Base-by-base conservation (phyloP, 805 yeast genomes). In the Geotrichum ghanense region DNA sequence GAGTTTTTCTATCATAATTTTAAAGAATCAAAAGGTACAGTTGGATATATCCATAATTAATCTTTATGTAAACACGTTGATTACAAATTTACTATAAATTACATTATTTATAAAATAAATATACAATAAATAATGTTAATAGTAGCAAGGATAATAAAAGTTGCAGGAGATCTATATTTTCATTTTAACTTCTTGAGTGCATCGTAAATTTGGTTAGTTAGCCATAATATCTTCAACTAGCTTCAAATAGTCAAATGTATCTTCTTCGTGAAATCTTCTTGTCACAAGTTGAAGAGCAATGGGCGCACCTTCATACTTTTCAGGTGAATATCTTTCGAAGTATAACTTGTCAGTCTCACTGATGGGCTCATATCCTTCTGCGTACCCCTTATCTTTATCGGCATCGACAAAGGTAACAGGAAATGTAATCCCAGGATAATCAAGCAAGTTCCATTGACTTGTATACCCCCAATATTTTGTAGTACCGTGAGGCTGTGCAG, bases 281-380 rank as follows among this genome's bases (percentile, higher is more conserved):
- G 42, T 39, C 5, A 39, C n/a, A 7, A 39, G 14, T 17, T 39
- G 42, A 6, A 39, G 23, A 6, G 42, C 31, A 6, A 39, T 23
- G 20, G 42, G 42, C 5, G 42, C 42, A 21, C 16, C 20, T 4
- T 4, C n/a, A 39, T 39, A n/a, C 4, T 6, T 9, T 21, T 39
- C 42, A 7, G 25, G 25, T 5, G 23, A 7, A 19, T 39, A 39
- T 21, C 25, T 21, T n/a, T 43, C 35, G 23, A 45, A 24, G 14
- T 25, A 35, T 21, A 23, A n/a, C 25, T 41, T 20, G 31, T 48
- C 50, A 9, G 17, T 22, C 3, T 26, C 7, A 22, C 45, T 45
- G 4, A 43, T 27, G 10, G 50, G 45, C 24, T 10, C 22, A 39
- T 40, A 39, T 7, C 16, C 21, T 4, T 20, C n/a, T 19, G 23